Conservation (phyloP, 116 monocot species). For the Phalaenopsis hybrid region DNA sequence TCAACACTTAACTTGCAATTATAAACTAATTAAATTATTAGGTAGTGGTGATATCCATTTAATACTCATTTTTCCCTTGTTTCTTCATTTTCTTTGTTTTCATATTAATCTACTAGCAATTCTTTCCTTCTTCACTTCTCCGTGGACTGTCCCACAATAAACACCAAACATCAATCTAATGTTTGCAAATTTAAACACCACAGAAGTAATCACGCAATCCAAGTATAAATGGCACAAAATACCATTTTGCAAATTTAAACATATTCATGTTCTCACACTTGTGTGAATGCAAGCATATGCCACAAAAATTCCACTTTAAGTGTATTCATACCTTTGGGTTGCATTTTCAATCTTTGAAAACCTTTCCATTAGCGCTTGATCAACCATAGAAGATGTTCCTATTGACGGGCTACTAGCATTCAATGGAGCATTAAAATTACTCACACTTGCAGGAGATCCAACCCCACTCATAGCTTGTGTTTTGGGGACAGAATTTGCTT, state of each 20-base stretch:
- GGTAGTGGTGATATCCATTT: background rate
- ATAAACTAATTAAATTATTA: background rate
- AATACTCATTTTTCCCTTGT: background rate
- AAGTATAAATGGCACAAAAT: background rate
- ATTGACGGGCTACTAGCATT: constrained; percentile 74
- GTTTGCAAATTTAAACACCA: background rate
- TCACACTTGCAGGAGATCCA: constrained; percentile 90
- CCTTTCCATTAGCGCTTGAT: constrained; percentile 62
- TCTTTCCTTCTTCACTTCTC: background rate
- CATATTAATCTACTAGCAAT: background rate
- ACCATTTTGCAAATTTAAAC: constrained; percentile 3
- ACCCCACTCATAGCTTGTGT: constrained; percentile 67
- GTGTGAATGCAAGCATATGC: background rate
- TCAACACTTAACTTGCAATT: background rate
- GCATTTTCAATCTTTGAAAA: constrained; percentile 58
- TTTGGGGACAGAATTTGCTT: constrained; percentile 65
- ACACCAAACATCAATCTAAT: background rate
- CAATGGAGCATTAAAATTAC: constrained; percentile 50
- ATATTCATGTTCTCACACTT: background rate
- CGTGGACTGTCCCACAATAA: background rate
- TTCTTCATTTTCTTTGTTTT: background rate
- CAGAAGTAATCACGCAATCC: background rate
- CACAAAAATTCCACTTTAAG: background rate
- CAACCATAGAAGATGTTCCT: constrained; percentile 41
- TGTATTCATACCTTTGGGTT: constrained; percentile 49